Evolutionary conservation across 306 rosid genomes (phyloP).

Genomic region (Boehmeria nivea): DNA sequence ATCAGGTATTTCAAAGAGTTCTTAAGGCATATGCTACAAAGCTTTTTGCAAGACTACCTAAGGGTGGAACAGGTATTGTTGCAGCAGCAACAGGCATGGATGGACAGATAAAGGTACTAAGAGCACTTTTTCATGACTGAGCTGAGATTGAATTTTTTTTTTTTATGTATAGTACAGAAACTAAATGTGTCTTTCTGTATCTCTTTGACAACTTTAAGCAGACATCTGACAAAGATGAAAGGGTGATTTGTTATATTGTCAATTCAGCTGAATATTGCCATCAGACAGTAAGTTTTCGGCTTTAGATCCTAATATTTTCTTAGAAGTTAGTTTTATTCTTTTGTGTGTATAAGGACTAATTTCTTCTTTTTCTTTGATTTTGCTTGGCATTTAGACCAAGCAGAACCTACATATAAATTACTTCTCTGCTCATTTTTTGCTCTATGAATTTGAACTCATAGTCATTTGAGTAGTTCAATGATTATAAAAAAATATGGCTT

Average conservation of each 20-base stretch:
- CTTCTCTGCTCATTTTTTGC: neutral
- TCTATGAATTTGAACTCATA: neutral
- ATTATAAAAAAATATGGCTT: too few species aligned
- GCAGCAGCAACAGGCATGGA: constrained; percentile 99
- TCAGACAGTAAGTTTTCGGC: constrained; percentile 56
- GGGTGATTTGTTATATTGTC: constrained; percentile 91
- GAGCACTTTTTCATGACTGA: constrained; percentile 19
- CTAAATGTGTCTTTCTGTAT: constrained; percentile 12
- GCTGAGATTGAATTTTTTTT: neutral
- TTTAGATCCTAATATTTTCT: constrained; percentile 4
- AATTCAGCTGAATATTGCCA: constrained; percentile 97
- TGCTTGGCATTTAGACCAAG: neutral
- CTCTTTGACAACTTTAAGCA: constrained; percentile 33
- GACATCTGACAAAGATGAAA: constrained; percentile 98
- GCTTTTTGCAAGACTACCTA: constrained; percentile 85
- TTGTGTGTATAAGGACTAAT: neutral
- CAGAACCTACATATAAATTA: neutral
- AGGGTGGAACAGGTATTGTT: constrained; percentile 97
- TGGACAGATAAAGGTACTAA: constrained; percentile 91
- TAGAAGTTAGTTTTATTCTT: constrained; percentile 4
- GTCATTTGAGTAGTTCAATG: too few species aligned
- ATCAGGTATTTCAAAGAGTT: constrained; percentile 88
- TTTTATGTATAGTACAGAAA: constrained; percentile 16
- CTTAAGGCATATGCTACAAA: constrained; percentile 91
- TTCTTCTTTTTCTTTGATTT: neutral